These are phyloP conservation scores for Apiotrichum siamense DNA, from an alignment of 1,284 basidiomycete species.

Conservation along the genomic window DNA sequence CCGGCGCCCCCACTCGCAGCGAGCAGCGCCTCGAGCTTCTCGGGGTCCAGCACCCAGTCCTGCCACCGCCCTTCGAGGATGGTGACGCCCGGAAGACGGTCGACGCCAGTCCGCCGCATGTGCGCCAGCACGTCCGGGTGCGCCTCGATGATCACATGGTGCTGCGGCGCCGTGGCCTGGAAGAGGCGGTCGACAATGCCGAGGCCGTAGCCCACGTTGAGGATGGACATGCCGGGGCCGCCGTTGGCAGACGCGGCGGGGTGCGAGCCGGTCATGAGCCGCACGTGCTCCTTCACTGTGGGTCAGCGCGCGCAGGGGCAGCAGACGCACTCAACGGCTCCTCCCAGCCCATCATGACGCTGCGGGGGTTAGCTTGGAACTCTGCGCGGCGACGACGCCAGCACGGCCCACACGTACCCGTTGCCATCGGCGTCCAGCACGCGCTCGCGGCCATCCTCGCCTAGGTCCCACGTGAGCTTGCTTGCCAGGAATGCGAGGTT, in stretches of 20 bases:
- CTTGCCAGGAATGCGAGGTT: constrained; percentile 70
- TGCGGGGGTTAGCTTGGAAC: constrained; percentile 2
- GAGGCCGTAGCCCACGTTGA: constrained; percentile 92
- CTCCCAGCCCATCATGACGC: constrained; percentile 97
- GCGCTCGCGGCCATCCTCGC: constrained; percentile 68
- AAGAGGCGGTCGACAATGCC: constrained; percentile 87
- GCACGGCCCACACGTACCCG: constrained; percentile 55
- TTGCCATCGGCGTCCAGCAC: constrained; percentile 57
- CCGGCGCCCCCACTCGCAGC: constrained; percentile 47
- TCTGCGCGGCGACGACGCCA: too few relatives aligned
- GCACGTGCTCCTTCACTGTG: constrained; percentile 49
- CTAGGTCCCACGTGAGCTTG: constrained; percentile 62
- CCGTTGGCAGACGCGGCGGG: constrained; percentile 45
- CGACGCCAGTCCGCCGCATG: constrained; percentile 71
- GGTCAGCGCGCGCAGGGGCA: constrained; percentile 19
- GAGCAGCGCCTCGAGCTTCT: constrained; percentile 39
- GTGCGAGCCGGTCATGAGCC: constrained; percentile 58
- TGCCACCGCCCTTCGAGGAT: constrained; percentile 92
- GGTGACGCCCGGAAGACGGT: constrained; percentile 65
- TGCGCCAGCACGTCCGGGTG: constrained; percentile 82
- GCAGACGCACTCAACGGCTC: constrained; percentile 59
- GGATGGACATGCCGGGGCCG: constrained; percentile 56
- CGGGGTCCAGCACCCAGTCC: constrained; percentile 58
- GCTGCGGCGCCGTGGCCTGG: constrained; percentile 53
- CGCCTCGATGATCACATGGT: constrained; percentile 91